phyloP scores from a whole-genome alignment of 148 eudicot species.

The Cornus kousa region DNA sequence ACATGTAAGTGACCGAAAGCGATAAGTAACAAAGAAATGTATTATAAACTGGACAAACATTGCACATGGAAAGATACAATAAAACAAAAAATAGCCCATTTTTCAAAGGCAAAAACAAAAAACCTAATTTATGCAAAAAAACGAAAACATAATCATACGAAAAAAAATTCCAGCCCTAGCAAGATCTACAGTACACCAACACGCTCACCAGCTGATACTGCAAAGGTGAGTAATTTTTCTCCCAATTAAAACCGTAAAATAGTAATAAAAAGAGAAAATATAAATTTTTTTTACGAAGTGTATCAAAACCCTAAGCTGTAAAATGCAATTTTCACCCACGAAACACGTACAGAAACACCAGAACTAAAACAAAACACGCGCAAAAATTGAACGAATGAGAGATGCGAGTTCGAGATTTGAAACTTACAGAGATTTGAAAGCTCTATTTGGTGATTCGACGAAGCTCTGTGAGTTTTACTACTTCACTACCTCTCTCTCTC shows the following conservation, averaged over 20 bases:
- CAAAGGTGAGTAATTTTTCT: not conserved
- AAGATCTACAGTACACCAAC: constrained; percentile 14
- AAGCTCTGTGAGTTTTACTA: constrained; percentile 12
- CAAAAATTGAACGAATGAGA: not conserved
- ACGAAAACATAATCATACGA: not conserved
- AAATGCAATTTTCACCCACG: constrained; percentile 14
- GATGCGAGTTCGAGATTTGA: not conserved
- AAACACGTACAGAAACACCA: not conserved
- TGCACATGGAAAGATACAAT: not conserved
- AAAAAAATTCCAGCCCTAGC: not conserved
- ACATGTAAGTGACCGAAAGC: no score
- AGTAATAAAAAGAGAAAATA: not conserved
- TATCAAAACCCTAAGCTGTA: constrained; percentile 38
- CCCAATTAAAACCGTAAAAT: not conserved
- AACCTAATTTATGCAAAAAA: not conserved
- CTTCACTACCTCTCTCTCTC: constrained; percentile 7
- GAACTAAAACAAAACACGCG: not conserved
- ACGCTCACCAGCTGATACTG: not conserved
- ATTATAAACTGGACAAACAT: not conserved
- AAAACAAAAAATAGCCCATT: not conserved
- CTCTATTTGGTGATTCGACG: not conserved
- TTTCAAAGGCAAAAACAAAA: not conserved
- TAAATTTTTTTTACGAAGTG: not conserved
- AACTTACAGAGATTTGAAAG: constrained; percentile 34
- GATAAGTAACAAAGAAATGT: not conserved